phyloP scores from a whole-genome alignment of 2,329 filamentous ascomycete genomes.

The Trichophyton schoenleinii region DNA sequence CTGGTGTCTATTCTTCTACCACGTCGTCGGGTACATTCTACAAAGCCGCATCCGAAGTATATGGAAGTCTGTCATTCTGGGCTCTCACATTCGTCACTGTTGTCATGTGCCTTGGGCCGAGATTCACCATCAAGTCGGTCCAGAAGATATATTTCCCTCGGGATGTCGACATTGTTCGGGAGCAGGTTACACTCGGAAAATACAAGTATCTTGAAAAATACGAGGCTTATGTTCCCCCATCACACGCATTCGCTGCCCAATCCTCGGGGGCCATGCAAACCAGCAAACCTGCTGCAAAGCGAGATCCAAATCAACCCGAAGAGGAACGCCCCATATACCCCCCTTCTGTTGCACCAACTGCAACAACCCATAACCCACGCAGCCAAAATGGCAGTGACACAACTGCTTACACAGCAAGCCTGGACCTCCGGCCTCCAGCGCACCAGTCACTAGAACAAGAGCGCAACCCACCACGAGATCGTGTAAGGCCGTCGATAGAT shows the following conservation, averaged over 20 bases:
- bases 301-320: conserved; percentile 61
- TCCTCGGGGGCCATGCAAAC: conserved; percentile 29
- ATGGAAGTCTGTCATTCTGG: conserved; percentile 77
- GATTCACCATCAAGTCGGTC: conserved; percentile 71
- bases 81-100: conserved; percentile 65
- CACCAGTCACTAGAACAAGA: conserved; percentile 47
- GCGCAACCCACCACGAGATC: conserved; percentile 48
- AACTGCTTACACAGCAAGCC: conserved; percentile 64
- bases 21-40: conserved; percentile 55
- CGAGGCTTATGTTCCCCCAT: conserved; percentile 40
- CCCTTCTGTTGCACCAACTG: conserved; percentile 68
- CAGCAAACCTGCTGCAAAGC: conserved; percentile 43
- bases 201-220: conserved; percentile 60
- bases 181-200: conserved; percentile 72
- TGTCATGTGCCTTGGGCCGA: conserved; percentile 70
- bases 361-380: conserved; percentile 63
- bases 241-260: conserved; percentile 21
- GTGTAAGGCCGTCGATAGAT: conserved; percentile 73
- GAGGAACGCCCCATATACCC: conserved; percentile 89
- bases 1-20: conserved; percentile 66
- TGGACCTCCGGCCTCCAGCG: conserved; percentile 35
- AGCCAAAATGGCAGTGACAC: conserved; percentile 90
- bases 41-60: conserved; percentile 64
- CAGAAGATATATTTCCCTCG: conserved; percentile 92
- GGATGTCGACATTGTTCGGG: conserved; percentile 90